Base-by-base conservation (phyloP, 208 protist species). In the Trypanosoma vivax region DNA sequence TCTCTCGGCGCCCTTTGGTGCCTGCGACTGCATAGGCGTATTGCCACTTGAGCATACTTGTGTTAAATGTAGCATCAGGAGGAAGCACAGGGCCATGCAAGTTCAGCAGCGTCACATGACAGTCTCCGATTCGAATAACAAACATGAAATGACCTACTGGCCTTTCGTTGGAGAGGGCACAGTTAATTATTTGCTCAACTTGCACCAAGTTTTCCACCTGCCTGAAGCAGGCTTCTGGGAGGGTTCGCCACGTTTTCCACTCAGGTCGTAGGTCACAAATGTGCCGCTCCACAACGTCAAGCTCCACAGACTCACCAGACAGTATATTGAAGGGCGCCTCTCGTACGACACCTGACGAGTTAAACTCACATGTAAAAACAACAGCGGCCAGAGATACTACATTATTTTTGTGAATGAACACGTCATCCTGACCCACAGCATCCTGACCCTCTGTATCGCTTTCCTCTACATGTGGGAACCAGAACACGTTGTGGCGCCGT, bases 21-120 rank as follows among this genome's bases (percentile, higher is more conserved):
- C 87, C 87, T 14, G 80, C 73, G 18, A 91, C 53, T 34, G 76
- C 71, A 57, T 80, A 90, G 4, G 80, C 73, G 60, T 91, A 94
- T 34, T 82, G 78, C 87, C 87, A 94, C 52, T 83, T 88, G 39
- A 89, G 79, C 78, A 91, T 91, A 51, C 83, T 77, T 43, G 49
- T 68, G 69, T 88, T 83, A 63, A 83, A 94, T 38, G 58, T 66
- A 4, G 83, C 76, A 34, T 89, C 76, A 16, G 70, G 46, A 13
- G 87, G 87, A 33, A 90, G 64, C 41, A 82, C 66, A 33, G 80
- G 74, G 21, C 87, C 78, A 31, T 73, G 60, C 13, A 94, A 37
- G 59, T 94, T 78, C 7, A 94, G 60, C 21, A 94, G 50, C 0
- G 79, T 81, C 5, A 90, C 73, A 53, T 82, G 69, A 43, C 81